Evolutionary conservation across 1,284 basidiomycete species (phyloP), one percentile per base, ranked within the genome.

Genomic region (Phylloboletellus chloephorus): DNA sequence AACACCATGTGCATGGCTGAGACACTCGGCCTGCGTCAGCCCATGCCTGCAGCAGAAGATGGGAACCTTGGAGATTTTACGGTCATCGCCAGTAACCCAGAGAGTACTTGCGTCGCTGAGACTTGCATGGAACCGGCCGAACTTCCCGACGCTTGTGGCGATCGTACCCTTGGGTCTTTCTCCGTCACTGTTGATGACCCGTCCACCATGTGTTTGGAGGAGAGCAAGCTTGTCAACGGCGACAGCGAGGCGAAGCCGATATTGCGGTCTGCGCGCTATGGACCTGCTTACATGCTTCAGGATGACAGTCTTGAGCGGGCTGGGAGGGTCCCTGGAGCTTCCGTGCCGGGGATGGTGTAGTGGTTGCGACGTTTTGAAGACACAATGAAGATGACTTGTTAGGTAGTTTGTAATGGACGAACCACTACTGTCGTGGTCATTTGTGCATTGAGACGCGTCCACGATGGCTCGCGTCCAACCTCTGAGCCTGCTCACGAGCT

Each of bases 231-330:
- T 24, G 26, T 26, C 24, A 38, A 33, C 16, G 43, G 44, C 20
- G 36, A 28, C 20, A 37, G 43, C 7, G 12, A 33, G 25, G 37
- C 44, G 43, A 46, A 38, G 28, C 24, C 32, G 11, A 29, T 25
- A 41, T 16, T n/a, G 5, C 25, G 9, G 25, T 43, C 52, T 30
- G 49, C 55, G 11, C 66, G 63, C 21, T 88, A 87, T 62, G 67
- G 69, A 21, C 90, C 90, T 0, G 89, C 89, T 1, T 88, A 89
- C 64, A 82, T 88, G 64, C 70, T 93, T 7, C 50, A 71, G 38
- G 91, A 96, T 56, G 87, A 76, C 9, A 67, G 66, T 17, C 69
- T 88, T 38, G 93, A 97, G 64, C 74, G 93, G 19, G 77, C 73
- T 7, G 81, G 81, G 7, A 66, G 80, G 31, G 73, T 71, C 19